Conservation (phyloP, 768 basidiomycete genomes). For the Agrocybe pediades region DNA sequence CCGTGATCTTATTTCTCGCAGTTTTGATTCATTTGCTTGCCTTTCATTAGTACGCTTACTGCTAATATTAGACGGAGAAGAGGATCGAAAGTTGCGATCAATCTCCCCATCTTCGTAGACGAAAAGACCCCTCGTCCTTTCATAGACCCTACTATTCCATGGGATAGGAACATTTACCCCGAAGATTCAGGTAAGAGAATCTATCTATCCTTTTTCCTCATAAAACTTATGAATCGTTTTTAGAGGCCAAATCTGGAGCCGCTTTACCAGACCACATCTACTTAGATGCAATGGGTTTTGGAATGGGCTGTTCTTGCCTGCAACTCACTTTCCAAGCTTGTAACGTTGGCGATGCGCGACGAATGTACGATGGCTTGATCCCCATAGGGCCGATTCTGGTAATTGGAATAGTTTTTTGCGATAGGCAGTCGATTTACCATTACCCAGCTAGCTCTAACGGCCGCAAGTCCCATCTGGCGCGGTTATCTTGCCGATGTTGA, state of each 20-base stretch:
- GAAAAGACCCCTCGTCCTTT: conserved; percentile 86
- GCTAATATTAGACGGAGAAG: conserved; percentile 91
- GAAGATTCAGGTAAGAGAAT: conserved; percentile 74
- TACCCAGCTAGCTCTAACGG: conserved; percentile 84
- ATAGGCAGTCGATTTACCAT: background rate
- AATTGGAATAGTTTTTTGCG: conserved; percentile 21
- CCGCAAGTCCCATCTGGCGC: conserved; percentile 93
- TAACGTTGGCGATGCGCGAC: conserved; percentile 87
- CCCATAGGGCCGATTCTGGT: conserved; percentile 97
- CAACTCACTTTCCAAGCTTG: conserved; percentile 98
- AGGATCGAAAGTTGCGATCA: conserved; percentile 93
- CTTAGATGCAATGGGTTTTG: conserved; percentile 99
- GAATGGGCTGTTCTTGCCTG: conserved; percentile 98
- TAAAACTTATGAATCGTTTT: background rate
- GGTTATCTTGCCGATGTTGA: conserved; percentile 97
- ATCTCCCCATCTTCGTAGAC: conserved; percentile 92
- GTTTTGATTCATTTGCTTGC: conserved; percentile 4
- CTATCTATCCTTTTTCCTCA: background rate
- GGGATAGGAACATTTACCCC: conserved; percentile 77
- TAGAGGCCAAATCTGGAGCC: conserved; percentile 89
- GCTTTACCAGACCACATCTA: conserved; percentile 92
- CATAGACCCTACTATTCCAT: conserved; percentile 90
- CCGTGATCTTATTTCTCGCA: conserved; percentile 9
- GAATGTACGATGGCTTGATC: conserved; percentile 95
- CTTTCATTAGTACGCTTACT: conserved; percentile 78